Conservation (phyloP, 2,329 filamentous ascomycete species). For the Colletotrichum sp. region DNA sequence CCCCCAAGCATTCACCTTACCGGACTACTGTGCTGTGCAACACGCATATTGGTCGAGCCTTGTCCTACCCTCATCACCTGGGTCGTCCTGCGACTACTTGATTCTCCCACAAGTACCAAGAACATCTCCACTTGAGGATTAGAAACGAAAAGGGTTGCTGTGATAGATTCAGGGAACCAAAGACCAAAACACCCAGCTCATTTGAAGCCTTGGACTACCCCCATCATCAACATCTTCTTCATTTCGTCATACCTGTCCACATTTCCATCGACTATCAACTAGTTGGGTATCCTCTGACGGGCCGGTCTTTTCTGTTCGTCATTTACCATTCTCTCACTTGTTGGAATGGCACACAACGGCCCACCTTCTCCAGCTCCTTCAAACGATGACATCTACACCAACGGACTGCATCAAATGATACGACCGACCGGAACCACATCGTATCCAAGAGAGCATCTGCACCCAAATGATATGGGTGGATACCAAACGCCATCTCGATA, state of each 20-base stretch:
- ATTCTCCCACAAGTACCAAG: constrained; percentile 8
- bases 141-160: neutral
- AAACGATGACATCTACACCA: constrained; percentile 39
- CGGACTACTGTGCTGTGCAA: neutral
- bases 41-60: neutral
- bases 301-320: neutral
- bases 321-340: neutral
- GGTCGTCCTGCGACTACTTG: neutral
- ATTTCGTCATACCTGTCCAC: neutral
- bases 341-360: constrained; percentile 40
- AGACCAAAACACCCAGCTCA: neutral
- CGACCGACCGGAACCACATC: constrained; percentile 45
- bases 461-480: constrained; percentile 32
- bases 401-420: constrained; percentile 46
- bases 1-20: neutral
- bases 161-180: neutral
- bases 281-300: neutral
- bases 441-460: constrained; percentile 29
- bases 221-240: neutral
- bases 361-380: constrained; percentile 53
- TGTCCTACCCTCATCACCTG: neutral
- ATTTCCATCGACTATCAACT: neutral
- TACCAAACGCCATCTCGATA: constrained; percentile 41
- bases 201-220: neutral
- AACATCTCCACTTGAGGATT: neutral